A percentile compares a stretch with the other conserved stretches of the same genome.
Conservation (phyloP, 1,139 yeast species). For the Magnusiomyces ingens region DNA sequence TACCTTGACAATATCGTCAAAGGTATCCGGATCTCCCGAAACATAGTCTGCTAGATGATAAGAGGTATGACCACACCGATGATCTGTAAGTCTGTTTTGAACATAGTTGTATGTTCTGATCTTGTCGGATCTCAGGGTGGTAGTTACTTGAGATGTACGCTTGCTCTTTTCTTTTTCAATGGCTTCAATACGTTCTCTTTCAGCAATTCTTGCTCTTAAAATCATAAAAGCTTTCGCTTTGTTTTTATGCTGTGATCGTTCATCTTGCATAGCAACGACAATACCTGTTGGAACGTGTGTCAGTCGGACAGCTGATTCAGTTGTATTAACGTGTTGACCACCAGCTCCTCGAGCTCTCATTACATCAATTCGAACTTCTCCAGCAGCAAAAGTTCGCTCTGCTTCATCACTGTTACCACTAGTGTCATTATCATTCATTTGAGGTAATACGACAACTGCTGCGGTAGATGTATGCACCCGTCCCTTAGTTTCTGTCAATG, state of each 20-base stretch:
- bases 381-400: conserved; percentile 73
- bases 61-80: conserved; percentile 71
- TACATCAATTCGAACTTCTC: conserved; percentile 85
- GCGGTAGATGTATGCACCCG: conserved; percentile 94
- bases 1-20: conserved; percentile 57
- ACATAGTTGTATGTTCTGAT: conserved; percentile 89
- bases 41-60: conserved; percentile 71
- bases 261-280: conserved; percentile 87
- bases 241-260: conserved; percentile 89
- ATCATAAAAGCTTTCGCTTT: conserved; percentile 91
- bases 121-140: conserved; percentile 89
- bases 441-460: conserved; percentile 90
- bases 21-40: conserved; percentile 46
- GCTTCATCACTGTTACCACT: conserved; percentile 48
- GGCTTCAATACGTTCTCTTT: conserved; percentile 60
- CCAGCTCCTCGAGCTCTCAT: conserved; percentile 98
- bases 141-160: conserved; percentile 76
- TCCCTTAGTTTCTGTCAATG: conserved; percentile 90
- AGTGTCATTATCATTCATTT: conserved; percentile 52
- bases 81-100: conserved; percentile 90
- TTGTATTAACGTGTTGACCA: conserved; percentile 97
- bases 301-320: conserved; percentile 92
- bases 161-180: conserved; percentile 58
- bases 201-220: conserved; percentile 77
- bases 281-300: conserved; percentile 92